Percentiles rank a stretch among this genome's conserved stretches.
Evolutionary conservation across 225 moss, liverwort and hornwort genomes (phyloP).

Genomic region (Polytrichum formosum): DNA sequence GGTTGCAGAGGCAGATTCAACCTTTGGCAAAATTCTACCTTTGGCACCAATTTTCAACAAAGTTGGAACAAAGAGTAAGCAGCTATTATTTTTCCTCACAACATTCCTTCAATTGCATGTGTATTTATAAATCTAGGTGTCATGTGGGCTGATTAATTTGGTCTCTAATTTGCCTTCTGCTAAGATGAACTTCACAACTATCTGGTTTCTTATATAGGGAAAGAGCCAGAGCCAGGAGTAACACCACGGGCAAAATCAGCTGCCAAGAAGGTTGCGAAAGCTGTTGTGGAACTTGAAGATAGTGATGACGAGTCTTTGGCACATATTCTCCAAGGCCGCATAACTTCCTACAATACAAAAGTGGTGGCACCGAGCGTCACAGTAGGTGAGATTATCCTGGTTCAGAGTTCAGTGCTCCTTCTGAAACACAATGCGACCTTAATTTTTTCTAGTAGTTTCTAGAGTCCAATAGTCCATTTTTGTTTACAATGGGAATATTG

Average conservation of each 20-base stretch:
- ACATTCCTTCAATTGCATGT: too few species aligned
- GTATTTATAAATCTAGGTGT: too few species aligned
- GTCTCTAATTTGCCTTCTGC: too few species aligned
- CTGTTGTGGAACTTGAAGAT: conserved; percentile 46
- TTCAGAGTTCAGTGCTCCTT: too few species aligned
- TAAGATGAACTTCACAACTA: too few species aligned
- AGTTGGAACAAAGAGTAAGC: conserved; percentile 34
- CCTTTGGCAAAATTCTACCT: background rate
- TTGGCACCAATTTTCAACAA: conserved; percentile 32
- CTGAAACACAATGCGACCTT: too few species aligned
- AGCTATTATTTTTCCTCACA: background rate
- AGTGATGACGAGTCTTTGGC: conserved; percentile 55
- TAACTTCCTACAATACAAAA: conserved; percentile 48
- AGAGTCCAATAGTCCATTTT: too few species aligned
- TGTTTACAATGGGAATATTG: too few species aligned
- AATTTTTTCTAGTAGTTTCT: too few species aligned
- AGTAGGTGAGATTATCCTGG: conserved; percentile 22
- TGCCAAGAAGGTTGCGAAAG: conserved; percentile 30
- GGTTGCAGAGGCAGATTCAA: conserved; percentile 12
- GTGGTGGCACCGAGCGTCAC: conserved; percentile 36
- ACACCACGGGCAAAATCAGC: conserved; percentile 39
- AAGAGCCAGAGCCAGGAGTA: conserved; percentile 23
- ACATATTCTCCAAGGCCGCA: conserved; percentile 41
- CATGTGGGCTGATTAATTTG: too few species aligned
- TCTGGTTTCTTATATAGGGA: too few species aligned